phyloP scores from a whole-genome alignment of 257 asterid species.

The Catharanthus roseus region DNA sequence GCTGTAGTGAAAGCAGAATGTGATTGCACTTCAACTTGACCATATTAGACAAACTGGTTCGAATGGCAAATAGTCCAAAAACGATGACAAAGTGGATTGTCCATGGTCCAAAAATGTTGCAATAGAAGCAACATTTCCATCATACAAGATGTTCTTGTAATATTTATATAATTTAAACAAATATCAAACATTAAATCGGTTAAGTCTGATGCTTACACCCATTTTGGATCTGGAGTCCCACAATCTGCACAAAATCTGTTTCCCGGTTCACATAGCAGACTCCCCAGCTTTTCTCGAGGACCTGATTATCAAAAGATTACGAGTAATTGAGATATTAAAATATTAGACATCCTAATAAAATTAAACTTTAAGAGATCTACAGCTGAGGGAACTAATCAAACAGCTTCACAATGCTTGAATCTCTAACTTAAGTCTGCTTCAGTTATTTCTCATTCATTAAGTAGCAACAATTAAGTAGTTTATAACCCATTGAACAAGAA shows the following conservation, averaged over 20 bases:
- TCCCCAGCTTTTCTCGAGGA: conserved; percentile 60
- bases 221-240: conserved; percentile 88
- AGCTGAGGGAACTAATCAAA: background rate
- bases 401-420: background rate
- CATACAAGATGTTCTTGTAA: background rate
- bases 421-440: background rate
- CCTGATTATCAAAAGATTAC: conserved; percentile 22
- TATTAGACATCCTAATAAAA: background rate
- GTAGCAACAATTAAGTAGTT: background rate
- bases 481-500: background rate
- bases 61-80: background rate
- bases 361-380: background rate
- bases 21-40: no score
- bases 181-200: conserved; percentile 4
- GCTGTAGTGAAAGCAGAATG: background rate
- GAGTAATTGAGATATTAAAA: background rate
- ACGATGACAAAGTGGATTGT: background rate
- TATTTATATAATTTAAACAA: background rate
- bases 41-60: background rate
- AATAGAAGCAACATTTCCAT: background rate
- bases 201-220: conserved; percentile 67
- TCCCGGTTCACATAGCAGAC: conserved; percentile 55
- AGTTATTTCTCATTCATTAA: background rate
- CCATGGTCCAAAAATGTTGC: background rate
- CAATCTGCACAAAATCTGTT: conserved; percentile 84